phyloP scores from a whole-genome alignment of 176 grass and related monocot genomes.

The Paspalum notatum region DNA sequence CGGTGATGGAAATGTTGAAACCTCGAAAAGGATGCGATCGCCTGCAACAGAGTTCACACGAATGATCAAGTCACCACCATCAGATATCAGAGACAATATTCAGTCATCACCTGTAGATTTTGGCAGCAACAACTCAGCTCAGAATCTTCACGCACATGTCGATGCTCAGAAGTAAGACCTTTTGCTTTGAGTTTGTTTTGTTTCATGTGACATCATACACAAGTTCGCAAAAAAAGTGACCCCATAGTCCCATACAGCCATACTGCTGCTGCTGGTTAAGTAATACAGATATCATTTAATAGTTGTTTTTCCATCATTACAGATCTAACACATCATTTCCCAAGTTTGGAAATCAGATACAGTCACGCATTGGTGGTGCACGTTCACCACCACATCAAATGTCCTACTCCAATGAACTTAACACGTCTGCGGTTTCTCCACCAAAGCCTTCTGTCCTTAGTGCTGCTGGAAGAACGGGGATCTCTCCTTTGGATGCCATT shows the following conservation, averaged over 20 bases:
- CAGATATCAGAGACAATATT: slow-evolving; percentile 35
- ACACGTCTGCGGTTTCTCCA: slow-evolving; percentile 44
- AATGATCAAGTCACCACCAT: slow-evolving; percentile 37
- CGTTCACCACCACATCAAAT: slow-evolving; percentile 44
- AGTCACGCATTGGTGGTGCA: slow-evolving; percentile 35
- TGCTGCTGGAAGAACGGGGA: slow-evolving; percentile 43
- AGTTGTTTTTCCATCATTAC: slow-evolving; percentile 33
- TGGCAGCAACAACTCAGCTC: slow-evolving; percentile 33
- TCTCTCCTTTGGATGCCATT: slow-evolving; percentile 30
- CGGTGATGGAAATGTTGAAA: slow-evolving; percentile 58
- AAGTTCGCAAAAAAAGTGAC: slow-evolving; percentile 18
- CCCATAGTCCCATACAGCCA: too few relatives aligned
- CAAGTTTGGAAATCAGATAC: slow-evolving; percentile 47
- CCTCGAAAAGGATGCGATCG: slow-evolving; percentile 58
- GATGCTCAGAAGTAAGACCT: slow-evolving; percentile 56
- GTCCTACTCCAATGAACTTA: slow-evolving; percentile 39
- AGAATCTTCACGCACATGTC: slow-evolving; percentile 48
- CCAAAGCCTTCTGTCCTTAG: slow-evolving; percentile 39
- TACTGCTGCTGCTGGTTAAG: slow-evolving; percentile 20
- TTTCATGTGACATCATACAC: slow-evolving; percentile 24
- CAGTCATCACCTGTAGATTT: slow-evolving; percentile 37
- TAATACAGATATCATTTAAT: slow-evolving; percentile 14
- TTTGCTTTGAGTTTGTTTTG: slow-evolving; percentile 33
- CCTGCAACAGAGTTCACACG: slow-evolving; percentile 52
- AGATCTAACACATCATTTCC: slow-evolving; percentile 51